Evolutionary conservation across 2,329 filamentous ascomycete species (phyloP).

Genomic region (Hypoxylon sp.): DNA sequence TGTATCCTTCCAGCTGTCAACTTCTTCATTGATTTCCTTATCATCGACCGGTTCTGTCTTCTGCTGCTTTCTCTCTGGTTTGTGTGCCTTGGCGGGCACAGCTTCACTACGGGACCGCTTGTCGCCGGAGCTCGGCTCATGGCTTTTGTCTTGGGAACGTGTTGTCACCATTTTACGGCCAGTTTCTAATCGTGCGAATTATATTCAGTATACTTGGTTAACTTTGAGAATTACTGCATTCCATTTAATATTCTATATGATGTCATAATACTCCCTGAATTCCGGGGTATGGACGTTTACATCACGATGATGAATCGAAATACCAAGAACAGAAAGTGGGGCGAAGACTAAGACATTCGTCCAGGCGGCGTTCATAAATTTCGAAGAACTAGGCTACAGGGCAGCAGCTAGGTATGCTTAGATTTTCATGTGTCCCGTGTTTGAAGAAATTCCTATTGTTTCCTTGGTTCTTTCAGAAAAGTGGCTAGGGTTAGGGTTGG

Average conservation of each 20-base stretch:
- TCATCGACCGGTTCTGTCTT: neutral
- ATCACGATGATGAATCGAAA: neutral
- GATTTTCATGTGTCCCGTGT: too few species aligned
- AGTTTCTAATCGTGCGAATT: neutral
- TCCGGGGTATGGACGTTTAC: neutral
- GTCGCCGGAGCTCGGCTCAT: constrained; percentile 22
- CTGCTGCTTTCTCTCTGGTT: constrained; percentile 23
- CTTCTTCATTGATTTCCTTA: neutral
- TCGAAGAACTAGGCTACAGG: neutral
- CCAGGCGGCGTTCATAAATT: neutral
- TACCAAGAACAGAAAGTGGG: neutral
- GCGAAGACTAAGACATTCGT: neutral
- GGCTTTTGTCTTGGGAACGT: constrained; percentile 27
- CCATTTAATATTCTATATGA: neutral
- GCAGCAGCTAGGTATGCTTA: neutral
- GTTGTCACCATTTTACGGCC: constrained; percentile 34
- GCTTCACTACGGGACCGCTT: constrained; percentile 31
- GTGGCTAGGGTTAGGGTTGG: neutral
- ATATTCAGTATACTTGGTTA: neutral
- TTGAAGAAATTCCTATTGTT: neutral
- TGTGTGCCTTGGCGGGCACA: constrained; percentile 4
- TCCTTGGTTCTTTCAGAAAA: neutral
- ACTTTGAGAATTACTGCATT: neutral
- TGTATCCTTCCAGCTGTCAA: neutral
- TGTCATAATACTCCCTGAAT: neutral